phyloP scores from a whole-genome alignment of 2,329 filamentous ascomycete species.

The Xylaria sp. region DNA sequence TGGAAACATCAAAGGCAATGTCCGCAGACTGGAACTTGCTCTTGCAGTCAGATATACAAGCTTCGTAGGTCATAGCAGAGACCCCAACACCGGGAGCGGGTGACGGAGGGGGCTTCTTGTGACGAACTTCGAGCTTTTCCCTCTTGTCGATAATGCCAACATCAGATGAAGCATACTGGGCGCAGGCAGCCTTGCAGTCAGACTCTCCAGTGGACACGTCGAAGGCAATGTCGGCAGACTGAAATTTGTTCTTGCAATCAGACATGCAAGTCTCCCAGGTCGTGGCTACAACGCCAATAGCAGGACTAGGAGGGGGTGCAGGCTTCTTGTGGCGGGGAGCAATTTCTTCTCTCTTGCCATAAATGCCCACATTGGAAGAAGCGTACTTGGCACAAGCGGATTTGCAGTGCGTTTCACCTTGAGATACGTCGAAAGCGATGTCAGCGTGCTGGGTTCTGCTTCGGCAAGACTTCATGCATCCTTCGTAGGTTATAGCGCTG shows the following conservation, averaged over 20 bases:
- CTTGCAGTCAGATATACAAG: slow-evolving; percentile 6
- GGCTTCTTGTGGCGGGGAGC: neutral
- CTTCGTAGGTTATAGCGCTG: slow-evolving; percentile 4
- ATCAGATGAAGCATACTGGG: neutral
- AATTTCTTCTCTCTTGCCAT: neutral
- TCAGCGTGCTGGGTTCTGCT: neutral
- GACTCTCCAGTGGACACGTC: slow-evolving; percentile 2
- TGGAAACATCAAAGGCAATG: neutral
- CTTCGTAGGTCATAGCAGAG: neutral
- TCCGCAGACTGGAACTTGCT: neutral
- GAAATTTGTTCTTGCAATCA: slow-evolving; percentile 1
- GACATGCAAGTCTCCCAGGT: slow-evolving; percentile 12
- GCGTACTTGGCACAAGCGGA: neutral
- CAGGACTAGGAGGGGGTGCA: neutral
- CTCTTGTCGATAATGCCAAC: neutral
- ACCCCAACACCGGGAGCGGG: neutral
- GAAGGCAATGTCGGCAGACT: slow-evolving; percentile 5
- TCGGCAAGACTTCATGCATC: slow-evolving; percentile 7
- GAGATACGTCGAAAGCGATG: neutral
- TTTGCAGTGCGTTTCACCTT: neutral
- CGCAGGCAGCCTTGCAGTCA: slow-evolving; percentile 8
- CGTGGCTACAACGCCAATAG: neutral
- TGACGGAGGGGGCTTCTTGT: neutral
- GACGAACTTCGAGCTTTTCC: neutral
- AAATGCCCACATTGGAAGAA: neutral